Conservation (phyloP, 2,329 filamentous ascomycete species). For the Cladosporium sp. region DNA sequence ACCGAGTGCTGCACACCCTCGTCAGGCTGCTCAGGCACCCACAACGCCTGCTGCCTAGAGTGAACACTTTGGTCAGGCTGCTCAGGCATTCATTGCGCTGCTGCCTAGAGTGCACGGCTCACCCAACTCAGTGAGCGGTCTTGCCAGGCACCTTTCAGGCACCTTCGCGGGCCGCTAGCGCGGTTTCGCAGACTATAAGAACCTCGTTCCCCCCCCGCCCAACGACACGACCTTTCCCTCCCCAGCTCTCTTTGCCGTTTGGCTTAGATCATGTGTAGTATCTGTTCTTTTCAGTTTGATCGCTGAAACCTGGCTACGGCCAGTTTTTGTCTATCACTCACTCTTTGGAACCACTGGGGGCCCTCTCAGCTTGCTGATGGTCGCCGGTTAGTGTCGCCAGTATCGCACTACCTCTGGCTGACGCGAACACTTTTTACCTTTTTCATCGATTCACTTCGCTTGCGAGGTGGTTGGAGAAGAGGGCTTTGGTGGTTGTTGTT, state of each 20-base stretch:
- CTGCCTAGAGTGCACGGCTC: not conserved
- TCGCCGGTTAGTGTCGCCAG: conserved; percentile 9
- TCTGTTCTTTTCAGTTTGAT: conserved; percentile 12
- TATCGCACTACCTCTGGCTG: conserved; percentile 9
- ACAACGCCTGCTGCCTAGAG: not conserved
- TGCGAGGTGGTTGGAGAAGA: conserved; percentile 10
- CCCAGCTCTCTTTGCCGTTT: conserved; percentile 4
- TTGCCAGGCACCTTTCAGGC: not conserved
- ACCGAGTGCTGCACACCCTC: too few relatives aligned
- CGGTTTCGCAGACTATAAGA: too few relatives aligned
- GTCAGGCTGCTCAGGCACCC: not conserved
- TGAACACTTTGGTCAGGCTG: too few relatives aligned
- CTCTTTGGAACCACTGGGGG: conserved; percentile 8
- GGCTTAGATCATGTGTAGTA: conserved; percentile 11
- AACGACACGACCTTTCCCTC: not conserved
- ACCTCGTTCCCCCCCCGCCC: too few relatives aligned
- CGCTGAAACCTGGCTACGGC: conserved; percentile 9
- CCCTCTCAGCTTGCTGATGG: conserved; percentile 9
- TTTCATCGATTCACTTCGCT: conserved; percentile 9
- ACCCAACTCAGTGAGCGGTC: not conserved
- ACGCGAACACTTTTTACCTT: conserved; percentile 2
- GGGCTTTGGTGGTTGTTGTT: not conserved
- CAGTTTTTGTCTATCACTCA: conserved; percentile 1
- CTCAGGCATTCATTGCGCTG: not conserved
- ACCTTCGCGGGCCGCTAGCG: too few relatives aligned